phyloP scores from a whole-genome alignment of 352 stramenopile genomes.

The Phytophthora vignae region DNA sequence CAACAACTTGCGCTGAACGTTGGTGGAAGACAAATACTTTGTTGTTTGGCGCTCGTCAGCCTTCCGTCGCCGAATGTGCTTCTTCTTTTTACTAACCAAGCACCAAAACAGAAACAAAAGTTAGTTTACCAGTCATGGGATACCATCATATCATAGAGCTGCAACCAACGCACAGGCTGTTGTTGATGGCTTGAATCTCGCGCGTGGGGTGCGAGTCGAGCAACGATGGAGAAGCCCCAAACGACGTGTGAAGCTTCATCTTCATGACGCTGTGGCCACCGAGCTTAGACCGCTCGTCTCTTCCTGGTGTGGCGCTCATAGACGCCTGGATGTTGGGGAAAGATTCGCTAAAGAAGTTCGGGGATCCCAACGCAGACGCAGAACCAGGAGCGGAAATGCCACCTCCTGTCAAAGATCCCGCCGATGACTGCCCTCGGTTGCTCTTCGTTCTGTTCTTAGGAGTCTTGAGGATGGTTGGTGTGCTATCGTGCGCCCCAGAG shows the following conservation, averaged over 20 bases:
- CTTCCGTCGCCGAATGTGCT: slow-evolving; percentile 65
- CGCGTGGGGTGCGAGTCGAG: slow-evolving; percentile 55
- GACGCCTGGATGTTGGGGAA: slow-evolving; percentile 87
- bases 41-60: slow-evolving; percentile 45
- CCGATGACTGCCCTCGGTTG: slow-evolving; percentile 18
- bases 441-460: slow-evolving; percentile 14
- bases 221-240: slow-evolving; percentile 46
- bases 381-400: slow-evolving; percentile 49
- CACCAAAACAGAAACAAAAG: slow-evolving; percentile 4
- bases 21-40: slow-evolving; percentile 29
- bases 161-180: slow-evolving; percentile 63
- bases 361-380: slow-evolving; percentile 30
- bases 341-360: slow-evolving; percentile 47
- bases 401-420: slow-evolving; percentile 30
- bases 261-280: slow-evolving; percentile 73
- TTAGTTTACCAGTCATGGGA: background rate
- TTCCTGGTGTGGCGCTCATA: slow-evolving; percentile 73
- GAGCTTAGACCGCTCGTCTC: slow-evolving; percentile 71
- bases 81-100: slow-evolving; percentile 60
- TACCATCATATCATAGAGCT: background rate
- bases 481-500: background rate
- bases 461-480: slow-evolving; percentile 15
- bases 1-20: slow-evolving; percentile 78
- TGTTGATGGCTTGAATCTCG: slow-evolving; percentile 86
- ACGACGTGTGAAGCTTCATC: slow-evolving; percentile 77